These are phyloP conservation scores for Lachnellula hyalina DNA, from an alignment of 2,329 filamentous ascomycete genomes.

Conservation along the genomic window DNA sequence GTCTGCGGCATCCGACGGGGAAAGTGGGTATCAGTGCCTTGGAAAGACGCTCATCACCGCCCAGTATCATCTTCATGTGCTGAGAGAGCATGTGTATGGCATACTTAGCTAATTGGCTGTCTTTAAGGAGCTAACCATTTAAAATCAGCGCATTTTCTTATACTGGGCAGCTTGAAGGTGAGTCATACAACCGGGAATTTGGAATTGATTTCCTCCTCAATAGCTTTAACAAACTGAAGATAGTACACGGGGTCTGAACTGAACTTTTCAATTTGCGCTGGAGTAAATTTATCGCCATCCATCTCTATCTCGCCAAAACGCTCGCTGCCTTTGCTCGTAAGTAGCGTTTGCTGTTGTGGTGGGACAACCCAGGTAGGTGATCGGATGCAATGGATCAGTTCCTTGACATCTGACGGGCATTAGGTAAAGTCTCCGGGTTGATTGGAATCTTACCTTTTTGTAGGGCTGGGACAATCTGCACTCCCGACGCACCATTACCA, in stretches of 20 bases:
- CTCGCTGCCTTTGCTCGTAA: constrained; percentile 33
- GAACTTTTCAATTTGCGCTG: constrained; percentile 45
- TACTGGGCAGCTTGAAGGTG: neutral
- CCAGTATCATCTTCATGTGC: constrained; percentile 44
- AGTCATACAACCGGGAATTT: constrained; percentile 27
- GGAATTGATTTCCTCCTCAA: constrained; percentile 35
- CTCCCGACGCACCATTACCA: constrained; percentile 46
- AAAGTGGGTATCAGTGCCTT: constrained; percentile 40
- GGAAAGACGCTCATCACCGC: constrained; percentile 45
- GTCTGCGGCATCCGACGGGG: constrained; percentile 36
- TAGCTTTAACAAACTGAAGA: constrained; percentile 40
- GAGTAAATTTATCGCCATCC: constrained; percentile 37
- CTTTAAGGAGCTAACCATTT: constrained; percentile 29
- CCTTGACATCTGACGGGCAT: constrained; percentile 30
- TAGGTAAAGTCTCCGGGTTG: neutral
- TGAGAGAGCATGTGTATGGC: constrained; percentile 18
- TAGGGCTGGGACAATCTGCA: constrained; percentile 46
- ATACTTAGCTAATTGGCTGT: constrained; percentile 4
- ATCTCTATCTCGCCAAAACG: constrained; percentile 38
- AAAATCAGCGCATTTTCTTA: constrained; percentile 31
- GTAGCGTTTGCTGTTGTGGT: constrained; percentile 34
- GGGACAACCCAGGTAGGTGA: constrained; percentile 41
- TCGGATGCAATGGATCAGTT: constrained; percentile 40
- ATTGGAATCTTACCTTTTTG: constrained; percentile 21
- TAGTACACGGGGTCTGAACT: constrained; percentile 42